Evolutionary conservation across 306 rosid species (phyloP).

Genomic region (Astragalus membranaceus): DNA sequence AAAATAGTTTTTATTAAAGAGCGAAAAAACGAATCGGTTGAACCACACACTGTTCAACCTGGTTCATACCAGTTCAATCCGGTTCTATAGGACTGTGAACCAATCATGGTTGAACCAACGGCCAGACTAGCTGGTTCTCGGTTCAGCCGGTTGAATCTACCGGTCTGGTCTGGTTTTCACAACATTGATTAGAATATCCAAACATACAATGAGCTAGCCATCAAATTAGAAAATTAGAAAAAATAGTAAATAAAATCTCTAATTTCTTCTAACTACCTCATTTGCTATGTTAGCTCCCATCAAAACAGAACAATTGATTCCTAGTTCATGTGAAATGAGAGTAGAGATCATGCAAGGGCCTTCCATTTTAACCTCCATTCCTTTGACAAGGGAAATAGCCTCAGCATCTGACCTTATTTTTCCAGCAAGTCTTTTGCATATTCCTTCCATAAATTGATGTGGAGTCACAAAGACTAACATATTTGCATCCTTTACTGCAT

Average conservation of each 20-base stretch:
- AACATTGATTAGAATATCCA: neutral
- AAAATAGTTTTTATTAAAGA: too few relatives aligned
- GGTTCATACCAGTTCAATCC: too few relatives aligned
- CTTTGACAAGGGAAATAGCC: constrained; percentile 94
- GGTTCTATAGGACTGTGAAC: too few relatives aligned
- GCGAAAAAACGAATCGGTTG: too few relatives aligned
- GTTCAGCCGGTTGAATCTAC: too few relatives aligned
- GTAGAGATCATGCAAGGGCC: constrained; percentile 97
- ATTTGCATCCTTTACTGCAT: constrained; percentile 78
- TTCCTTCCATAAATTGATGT: constrained; percentile 95
- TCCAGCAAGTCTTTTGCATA: constrained; percentile 74
- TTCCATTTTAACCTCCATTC: constrained; percentile 98
- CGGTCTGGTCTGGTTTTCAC: too few relatives aligned
- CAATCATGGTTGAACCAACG: too few relatives aligned
- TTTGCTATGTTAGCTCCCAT: constrained; percentile 99
- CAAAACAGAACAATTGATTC: constrained; percentile 77
- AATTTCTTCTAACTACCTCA: constrained; percentile 47
- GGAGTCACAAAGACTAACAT: constrained; percentile 98
- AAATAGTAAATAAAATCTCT: neutral
- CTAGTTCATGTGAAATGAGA: constrained; percentile 68
- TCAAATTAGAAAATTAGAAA: neutral
- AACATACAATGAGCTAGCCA: neutral
- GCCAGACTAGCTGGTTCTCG: too few relatives aligned
- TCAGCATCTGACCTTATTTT: constrained; percentile 67
- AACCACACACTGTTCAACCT: too few relatives aligned